phyloP scores from a whole-genome alignment of 768 basidiomycete genomes.

The Trametopsis cervina region DNA sequence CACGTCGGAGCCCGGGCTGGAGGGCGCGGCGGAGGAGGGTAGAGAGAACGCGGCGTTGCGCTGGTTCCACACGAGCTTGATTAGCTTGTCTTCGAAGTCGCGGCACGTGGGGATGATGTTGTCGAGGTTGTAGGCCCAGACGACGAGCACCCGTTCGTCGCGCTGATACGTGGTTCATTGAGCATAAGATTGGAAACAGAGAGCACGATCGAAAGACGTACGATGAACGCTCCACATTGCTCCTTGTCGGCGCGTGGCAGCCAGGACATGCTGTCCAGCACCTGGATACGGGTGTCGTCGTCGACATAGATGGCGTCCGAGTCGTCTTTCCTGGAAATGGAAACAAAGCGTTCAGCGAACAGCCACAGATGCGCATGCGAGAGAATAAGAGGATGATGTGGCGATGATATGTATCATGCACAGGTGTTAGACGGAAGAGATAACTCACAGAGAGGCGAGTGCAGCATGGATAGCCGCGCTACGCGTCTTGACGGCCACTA shows the following conservation, averaged over 20 bases:
- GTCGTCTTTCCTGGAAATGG: conserved; percentile 49
- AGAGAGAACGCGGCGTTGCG: conserved; percentile 35
- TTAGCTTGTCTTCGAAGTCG: conserved; percentile 73
- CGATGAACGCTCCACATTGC: conserved; percentile 85
- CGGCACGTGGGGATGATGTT: conserved; percentile 63
- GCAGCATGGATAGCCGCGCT: conserved; percentile 79
- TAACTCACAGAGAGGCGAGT: conserved; percentile 32
- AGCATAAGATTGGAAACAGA: not conserved
- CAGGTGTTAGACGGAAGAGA: not conserved
- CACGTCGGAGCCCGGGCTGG: conserved; percentile 43
- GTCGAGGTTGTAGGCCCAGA: conserved; percentile 83
- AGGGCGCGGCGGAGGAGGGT: conserved; percentile 28
- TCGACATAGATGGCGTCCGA: conserved; percentile 63
- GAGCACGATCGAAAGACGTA: conserved; percentile 29
- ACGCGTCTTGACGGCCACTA: conserved; percentile 77
- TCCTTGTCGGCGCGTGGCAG: conserved; percentile 82
- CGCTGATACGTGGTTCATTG: conserved; percentile 43
- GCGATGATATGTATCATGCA: not conserved
- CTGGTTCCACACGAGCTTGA: conserved; percentile 70
- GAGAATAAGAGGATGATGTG: not conserved
- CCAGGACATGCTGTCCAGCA: conserved; percentile 62
- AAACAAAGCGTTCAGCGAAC: not conserved
- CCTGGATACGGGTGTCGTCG: conserved; percentile 78
- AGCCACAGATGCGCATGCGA: not conserved
- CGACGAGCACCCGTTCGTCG: conserved; percentile 74